Percentiles rank a stretch among this genome's conserved stretches.
These are phyloP conservation scores for Phyllosticta citriasiana DNA, from an alignment of 2,329 filamentous ascomycete species.

Conservation along the genomic window DNA sequence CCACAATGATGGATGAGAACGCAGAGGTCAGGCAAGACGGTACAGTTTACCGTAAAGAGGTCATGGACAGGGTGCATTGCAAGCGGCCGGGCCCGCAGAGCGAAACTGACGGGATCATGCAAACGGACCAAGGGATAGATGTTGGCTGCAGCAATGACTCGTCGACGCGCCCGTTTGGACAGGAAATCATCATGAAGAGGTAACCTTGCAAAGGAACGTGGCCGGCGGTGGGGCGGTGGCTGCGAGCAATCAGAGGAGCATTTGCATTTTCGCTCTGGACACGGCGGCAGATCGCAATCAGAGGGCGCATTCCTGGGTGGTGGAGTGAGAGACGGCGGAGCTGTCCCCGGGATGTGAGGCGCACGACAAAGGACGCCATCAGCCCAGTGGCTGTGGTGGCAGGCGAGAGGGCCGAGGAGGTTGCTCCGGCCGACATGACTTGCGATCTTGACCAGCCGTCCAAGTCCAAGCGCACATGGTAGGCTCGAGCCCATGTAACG, in stretches of 20 bases:
- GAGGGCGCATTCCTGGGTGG: constrained; percentile 5
- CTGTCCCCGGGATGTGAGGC: background rate
- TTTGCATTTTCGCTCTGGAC: background rate
- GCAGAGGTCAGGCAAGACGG: background rate
- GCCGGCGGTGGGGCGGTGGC: constrained; percentile 1
- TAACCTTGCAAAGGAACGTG: background rate
- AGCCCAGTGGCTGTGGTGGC: background rate
- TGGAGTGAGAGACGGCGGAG: background rate
- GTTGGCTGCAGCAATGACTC: constrained; percentile 10
- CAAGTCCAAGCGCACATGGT: background rate
- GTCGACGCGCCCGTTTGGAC: constrained; percentile 8
- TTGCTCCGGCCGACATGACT: background rate
- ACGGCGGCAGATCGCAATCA: constrained; percentile 10
- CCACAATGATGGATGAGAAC: background rate
- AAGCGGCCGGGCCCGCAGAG: constrained; percentile 7
- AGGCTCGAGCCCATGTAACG: constrained; percentile 5
- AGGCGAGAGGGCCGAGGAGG: background rate
- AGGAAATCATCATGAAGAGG: background rate
- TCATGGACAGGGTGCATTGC: background rate
- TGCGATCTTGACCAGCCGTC: background rate
- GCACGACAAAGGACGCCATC: background rate
- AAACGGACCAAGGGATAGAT: constrained; percentile 10
- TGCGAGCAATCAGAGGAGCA: constrained; percentile 2
- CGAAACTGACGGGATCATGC: constrained; percentile 5
- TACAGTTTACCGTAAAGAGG: background rate